A percentile compares a stretch with the other conserved stretches of the same genome.
phyloP scores from a whole-genome alignment of 495 filamentous ascomycete species.

The Diplogelasinospora grovesii region DNA sequence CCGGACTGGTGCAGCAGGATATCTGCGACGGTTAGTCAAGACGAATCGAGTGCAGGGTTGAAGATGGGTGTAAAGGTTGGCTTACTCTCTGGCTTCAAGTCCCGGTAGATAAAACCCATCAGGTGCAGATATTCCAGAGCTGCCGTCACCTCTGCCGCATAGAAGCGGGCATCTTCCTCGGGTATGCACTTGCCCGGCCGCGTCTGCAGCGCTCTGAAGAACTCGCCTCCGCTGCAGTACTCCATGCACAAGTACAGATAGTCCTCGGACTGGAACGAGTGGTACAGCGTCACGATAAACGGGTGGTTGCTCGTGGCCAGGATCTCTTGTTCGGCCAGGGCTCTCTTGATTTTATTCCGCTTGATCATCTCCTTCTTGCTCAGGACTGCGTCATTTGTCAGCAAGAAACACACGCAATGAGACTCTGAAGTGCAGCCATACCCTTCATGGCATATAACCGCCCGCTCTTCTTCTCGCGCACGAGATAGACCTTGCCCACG shows the following conservation, averaged over 20 bases:
- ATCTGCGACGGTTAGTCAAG: constrained; percentile 47
- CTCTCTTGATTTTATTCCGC: constrained; percentile 98
- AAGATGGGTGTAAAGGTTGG: too few species aligned
- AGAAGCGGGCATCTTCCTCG: constrained; percentile 95
- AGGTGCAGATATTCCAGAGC: constrained; percentile 95
- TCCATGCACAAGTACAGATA: constrained; percentile 99
- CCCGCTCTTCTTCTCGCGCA: constrained; percentile 93
- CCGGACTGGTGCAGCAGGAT: constrained; percentile 97
- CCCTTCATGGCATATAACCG: constrained; percentile 98
- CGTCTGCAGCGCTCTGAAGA: constrained; percentile 94
- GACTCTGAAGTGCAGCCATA: constrained; percentile 33
- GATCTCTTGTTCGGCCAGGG: constrained; percentile 95
- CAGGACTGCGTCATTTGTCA: constrained; percentile 58
- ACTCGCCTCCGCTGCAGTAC: constrained; percentile 97
- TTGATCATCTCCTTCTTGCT: constrained; percentile 99
- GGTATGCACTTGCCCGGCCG: constrained; percentile 93
- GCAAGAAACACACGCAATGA: constrained; percentile 5
- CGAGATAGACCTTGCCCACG: constrained; percentile 96
- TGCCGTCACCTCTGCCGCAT: constrained; percentile 96
- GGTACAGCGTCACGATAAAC: constrained; percentile 96
- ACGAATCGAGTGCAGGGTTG: too few species aligned
- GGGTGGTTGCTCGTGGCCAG: constrained; percentile 97
- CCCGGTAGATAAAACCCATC: constrained; percentile 99
- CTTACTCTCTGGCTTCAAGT: constrained; percentile 96
- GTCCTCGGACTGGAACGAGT: constrained; percentile 98